Evolutionary conservation across 1,284 basidiomycete genomes (phyloP), one percentile per base, ranked within the genome.

Genomic region (Ceratobasidium sp.): DNA sequence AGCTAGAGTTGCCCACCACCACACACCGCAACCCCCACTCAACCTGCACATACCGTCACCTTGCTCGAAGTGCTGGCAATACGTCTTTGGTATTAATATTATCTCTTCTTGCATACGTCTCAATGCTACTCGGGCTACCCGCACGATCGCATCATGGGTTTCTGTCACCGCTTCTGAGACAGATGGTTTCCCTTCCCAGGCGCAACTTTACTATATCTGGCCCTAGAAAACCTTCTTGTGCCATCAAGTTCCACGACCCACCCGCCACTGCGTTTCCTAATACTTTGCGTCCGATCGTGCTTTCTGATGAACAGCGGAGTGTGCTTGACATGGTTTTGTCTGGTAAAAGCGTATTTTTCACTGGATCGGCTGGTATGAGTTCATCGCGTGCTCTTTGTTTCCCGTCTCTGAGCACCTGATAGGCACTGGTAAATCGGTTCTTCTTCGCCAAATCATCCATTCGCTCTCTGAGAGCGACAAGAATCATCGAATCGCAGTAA

Each of bases 341-440:
- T 6, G 73, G 73, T 6, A 38, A 73, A 40, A 74, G 48, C 40
- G 28, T 74, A 18, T 74, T 74, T 59, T 74, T 73, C 42, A 74
- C 73, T 6, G 73, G 73, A 30, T 61, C 73, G 7, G 73, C 73
- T 18, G 73, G 73, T 70, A 38, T 18, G 61, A 77, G 90, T 83
- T 23, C 46, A 3, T 46, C n/a, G 9, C 44, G 8, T 46, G 6
- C n/a, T n/a, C 44, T 46, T n/a, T 2, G 6, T 38, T 38, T 38
- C 36, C 36, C 36, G 9, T 38, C 36, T 38, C 36, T 38, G 11
- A 38, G 9, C 11, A 38, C 11, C 36, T 38, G 9, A 9, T 38
- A 84, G 86, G 86, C 74, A 86, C 86, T 8, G 86, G 86, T 58
- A 87, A 87, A 78, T 87, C 86, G 0, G 84, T 87, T 30, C 79